Evolutionary conservation across 1,284 basidiomycete species (phyloP), one percentile per base, ranked within the genome.

Genomic region (Pyrrhoderma noxium): DNA sequence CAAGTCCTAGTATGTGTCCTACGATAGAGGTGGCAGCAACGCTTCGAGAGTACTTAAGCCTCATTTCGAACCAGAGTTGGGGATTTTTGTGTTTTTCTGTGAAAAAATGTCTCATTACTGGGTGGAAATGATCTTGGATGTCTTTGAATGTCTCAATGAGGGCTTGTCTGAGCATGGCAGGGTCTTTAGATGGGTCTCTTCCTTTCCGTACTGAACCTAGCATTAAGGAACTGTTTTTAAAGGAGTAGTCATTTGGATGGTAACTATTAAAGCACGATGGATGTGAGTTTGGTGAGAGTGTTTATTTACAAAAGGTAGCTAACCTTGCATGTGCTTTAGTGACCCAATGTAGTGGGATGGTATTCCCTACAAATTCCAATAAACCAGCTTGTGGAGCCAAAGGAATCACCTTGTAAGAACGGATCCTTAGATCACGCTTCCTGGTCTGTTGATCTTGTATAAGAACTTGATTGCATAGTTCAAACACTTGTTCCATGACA

Each of bases 401-500:
- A 0, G 94, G 93, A 18, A 98, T 74, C 42, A 99, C 91, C 51
- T 82, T 89, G 69, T 98, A 99, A 8, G 82, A 86, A 35, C 93
- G 77, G 55, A 97, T 82, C 40, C 72, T 70, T 23, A 99, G 73
- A 34, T 80, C 71, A 9, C 95, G 81, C 49, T 79, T 76, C 47
- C 76, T 76, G 0, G 93, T 91, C 56, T 87, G 80, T 22, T 82
- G 75, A 64, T 98, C 92, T 9, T 74, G 73, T 8, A 63, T 61
- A 5, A 99, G 76, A 1, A 97, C 76, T 3, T 77, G 70, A 57
- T 99, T 98, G 50, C 93, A 87, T 39, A 98, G 75, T 27, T 84
- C 82, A 62, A 99, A 99, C 1, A 97, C 92, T 67, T 99, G 96
- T 63, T 97, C 93, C 94, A 99, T 97, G 43, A 99, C 92, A 0